Base-by-base conservation (phyloP, 148 eudicot species). In the Rhododendron ferrugineum region DNA sequence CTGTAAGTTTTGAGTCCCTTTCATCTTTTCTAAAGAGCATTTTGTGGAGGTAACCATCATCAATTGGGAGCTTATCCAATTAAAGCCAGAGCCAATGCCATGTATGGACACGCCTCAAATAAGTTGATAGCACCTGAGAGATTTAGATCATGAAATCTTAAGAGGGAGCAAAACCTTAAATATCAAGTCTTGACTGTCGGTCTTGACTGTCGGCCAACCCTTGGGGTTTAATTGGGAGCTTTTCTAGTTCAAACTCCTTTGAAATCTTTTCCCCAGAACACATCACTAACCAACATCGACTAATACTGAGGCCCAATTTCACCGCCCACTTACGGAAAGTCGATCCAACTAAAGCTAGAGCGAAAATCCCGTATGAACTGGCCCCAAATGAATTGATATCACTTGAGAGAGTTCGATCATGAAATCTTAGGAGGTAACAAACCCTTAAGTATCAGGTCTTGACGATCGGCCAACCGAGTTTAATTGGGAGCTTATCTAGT, bases 1-100 rank as follows among this genome's bases (percentile, higher is more conserved):
- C 30, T 10, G 16, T 28, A 66, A 66, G 30, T 42, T 1, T 54
- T 4, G n/a, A 9, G 76, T 82, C 84, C 36, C 26, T 82, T 64
- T 44, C 84, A 37, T 82, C 54, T 64, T 82, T 81, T 42, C n/a
- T 36, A 60, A 58, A 58, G 28, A 36, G 44, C n/a, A 49, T 79
- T 80, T 80, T 52, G 26, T 32, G 37, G 68, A 52, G 30, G 23
- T 20, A 32, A 80, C 22, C 66, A 80, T 54, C 46, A 16, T 80
- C 42, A 54, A 34, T 54, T 37, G 44, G 68, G 44, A 40, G 44
- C 44, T 40, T 40, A 40, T 40, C 44, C 4, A 52, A 52, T 52
- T 52, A 52, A 13, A 14, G 15, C 52, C 14, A 10, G 5, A 52
- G 20, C 44, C 1, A 40, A 6, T 6, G 44, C 15, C 4, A 10